These are phyloP conservation scores for Monilinia laxa DNA, from an alignment of 2,329 filamentous ascomycete genomes.

Conservation along the genomic window DNA sequence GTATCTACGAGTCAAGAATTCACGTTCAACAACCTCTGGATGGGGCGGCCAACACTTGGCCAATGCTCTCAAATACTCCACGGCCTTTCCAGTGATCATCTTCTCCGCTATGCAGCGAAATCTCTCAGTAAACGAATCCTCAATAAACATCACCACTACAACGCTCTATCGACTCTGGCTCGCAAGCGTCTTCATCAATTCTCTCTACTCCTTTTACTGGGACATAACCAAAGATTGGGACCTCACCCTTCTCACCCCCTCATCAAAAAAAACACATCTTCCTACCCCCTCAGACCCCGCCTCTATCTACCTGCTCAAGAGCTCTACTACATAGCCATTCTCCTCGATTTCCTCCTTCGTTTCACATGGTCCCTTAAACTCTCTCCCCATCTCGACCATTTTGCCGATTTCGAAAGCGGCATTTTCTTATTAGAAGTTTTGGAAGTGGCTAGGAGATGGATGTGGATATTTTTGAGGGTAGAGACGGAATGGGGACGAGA, in stretches of 20 bases:
- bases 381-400: conserved; percentile 75
- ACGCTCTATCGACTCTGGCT: conserved; percentile 63
- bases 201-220: conserved; percentile 97
- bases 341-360: conserved; percentile 74
- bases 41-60: conserved; percentile 86
- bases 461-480: conserved; percentile 95
- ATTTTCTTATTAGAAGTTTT: conserved; percentile 85
- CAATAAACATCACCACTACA: conserved; percentile 44
- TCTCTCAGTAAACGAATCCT: conserved; percentile 46
- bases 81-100: conserved; percentile 87
- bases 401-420: conserved; percentile 82
- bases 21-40: conserved; percentile 46
- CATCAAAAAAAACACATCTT: conserved; percentile 12
- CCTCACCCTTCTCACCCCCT: conserved; percentile 69
- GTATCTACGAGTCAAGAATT: conserved; percentile 67
- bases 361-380: conserved; percentile 93
- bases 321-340: conserved; percentile 81
- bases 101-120: conserved; percentile 72
- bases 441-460: conserved; percentile 85
- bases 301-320: conserved; percentile 69
- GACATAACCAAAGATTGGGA: conserved; percentile 98
- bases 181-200: conserved; percentile 74
- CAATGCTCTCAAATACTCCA: conserved; percentile 94
- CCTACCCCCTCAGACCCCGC: conserved; percentile 66
- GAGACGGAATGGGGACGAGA: conserved; percentile 84